phyloP scores from a whole-genome alignment of 345 rosid genomes.

The Balakata baccata region DNA sequence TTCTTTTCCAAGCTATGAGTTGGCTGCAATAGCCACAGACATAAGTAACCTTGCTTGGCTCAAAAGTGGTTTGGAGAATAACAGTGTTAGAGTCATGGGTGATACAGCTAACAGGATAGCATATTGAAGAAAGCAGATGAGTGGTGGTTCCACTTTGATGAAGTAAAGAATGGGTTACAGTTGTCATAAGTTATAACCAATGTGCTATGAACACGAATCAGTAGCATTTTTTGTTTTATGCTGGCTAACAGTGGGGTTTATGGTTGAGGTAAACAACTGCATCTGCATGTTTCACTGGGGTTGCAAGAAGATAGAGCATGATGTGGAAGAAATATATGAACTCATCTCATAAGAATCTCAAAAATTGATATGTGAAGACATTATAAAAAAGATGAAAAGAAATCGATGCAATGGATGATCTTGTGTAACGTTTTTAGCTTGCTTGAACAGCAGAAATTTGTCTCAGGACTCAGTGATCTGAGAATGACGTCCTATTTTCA shows the following conservation, averaged over 20 bases:
- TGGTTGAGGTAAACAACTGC: slow-evolving; percentile 1
- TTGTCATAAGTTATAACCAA: slow-evolving; percentile 12
- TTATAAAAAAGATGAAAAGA: background rate
- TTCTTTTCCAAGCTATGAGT: slow-evolving; percentile 59
- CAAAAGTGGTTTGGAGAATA: slow-evolving; percentile 70
- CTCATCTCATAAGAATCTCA: background rate
- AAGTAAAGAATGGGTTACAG: slow-evolving; percentile 34
- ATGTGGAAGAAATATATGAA: background rate
- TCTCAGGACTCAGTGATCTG: background rate
- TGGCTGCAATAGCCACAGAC: slow-evolving; percentile 75
- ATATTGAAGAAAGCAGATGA: slow-evolving; percentile 33
- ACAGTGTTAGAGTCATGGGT: slow-evolving; percentile 43
- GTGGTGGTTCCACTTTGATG: slow-evolving; percentile 32
- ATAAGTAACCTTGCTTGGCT: slow-evolving; percentile 85
- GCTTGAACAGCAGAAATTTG: background rate
- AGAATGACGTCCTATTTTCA: background rate
- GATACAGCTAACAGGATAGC: slow-evolving; percentile 38
- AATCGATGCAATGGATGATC: background rate
- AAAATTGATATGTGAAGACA: background rate
- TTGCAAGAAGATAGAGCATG: background rate
- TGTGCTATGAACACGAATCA: slow-evolving; percentile 16
- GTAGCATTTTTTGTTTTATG: background rate
- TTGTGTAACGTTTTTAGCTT: background rate
- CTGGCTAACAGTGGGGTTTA: background rate
- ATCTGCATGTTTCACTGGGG: background rate